Base-by-base conservation (phyloP, 2,329 filamentous ascomycete genomes). In the Sporothrix inflata region DNA sequence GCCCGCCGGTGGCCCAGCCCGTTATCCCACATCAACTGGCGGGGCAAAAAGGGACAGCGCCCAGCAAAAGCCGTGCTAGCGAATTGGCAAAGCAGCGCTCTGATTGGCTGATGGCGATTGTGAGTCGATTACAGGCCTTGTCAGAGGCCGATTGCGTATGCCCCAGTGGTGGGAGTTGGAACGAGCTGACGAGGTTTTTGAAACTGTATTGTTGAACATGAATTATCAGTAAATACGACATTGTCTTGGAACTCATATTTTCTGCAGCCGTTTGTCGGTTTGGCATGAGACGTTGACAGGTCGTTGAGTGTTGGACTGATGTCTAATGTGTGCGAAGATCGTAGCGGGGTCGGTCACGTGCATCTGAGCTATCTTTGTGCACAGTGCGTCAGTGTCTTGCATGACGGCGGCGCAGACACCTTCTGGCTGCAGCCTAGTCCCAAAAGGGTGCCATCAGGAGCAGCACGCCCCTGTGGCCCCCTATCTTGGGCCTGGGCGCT, bases 351-450 rank as follows among this genome's bases (percentile, higher is more conserved):
- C 40, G 40, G 60, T 66, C 61, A 66, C 61, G 61, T 66, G 61
- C 61, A 45, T 4, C 60, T 21, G 24, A 34, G 53, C 53, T 45
- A 34, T 57, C 53, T 42, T 65, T 42, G 38, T 65, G 38, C 60
- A 65, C 60, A 45, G 60, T 42, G 38, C 60, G 60, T 65, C 38
- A 63, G 61, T 65, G 61, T 49, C 61, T 47, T 49, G 12, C 40
- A 66, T 61, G 34, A 61, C 53, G 53, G 53, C 53, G 53, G 21
- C 12, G 55, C 14, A 27, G 45, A 30, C 42, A 34, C 63, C 60
- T 40, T 40, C 45, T 67, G 16, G 45, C 65, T 67, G 63, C 45
- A 67, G 65, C 65, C 65, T 67, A 67, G 65, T 66, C 65, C 65
- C 11, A 51, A 51, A 34, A 34, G 27, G 45, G 65, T 7, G 42